A percentile compares a stretch with the other conserved stretches of the same genome.
These are phyloP conservation scores for Chaetomium sp. DNA, from an alignment of 2,329 filamentous ascomycete species.

Conservation along the genomic window DNA sequence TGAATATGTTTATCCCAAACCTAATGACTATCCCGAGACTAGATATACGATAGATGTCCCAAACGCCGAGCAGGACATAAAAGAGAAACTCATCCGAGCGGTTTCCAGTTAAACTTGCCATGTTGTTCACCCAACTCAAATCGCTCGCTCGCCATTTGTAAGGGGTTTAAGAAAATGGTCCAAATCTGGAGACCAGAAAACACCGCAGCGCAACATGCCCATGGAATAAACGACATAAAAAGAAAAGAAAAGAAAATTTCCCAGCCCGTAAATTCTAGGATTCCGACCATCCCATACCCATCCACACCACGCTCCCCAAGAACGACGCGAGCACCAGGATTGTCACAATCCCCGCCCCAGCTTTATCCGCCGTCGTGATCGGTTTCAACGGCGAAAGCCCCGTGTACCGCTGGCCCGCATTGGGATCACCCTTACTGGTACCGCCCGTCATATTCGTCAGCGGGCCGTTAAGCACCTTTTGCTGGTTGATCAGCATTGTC, in stretches of 20 bases:
- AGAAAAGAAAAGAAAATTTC: background rate
- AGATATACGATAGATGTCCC: background rate
- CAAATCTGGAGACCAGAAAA: too few species aligned
- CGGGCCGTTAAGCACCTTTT: constrained; percentile 20
- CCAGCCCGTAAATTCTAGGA: background rate
- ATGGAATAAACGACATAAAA: background rate
- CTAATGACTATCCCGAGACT: background rate
- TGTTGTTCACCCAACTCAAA: background rate
- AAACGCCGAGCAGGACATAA: background rate
- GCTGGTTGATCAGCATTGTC: constrained; percentile 34
- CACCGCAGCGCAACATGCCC: too few species aligned
- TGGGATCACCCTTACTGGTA: constrained; percentile 29
- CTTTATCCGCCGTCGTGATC: constrained; percentile 31
- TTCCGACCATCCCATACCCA: constrained; percentile 15
- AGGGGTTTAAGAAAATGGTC: too few species aligned
- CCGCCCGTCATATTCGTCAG: constrained; percentile 40
- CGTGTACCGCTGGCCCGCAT: constrained; percentile 23
- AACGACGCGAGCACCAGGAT: constrained; percentile 30
- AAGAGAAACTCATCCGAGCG: background rate
- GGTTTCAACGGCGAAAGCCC: constrained; percentile 5
- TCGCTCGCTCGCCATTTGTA: background rate
- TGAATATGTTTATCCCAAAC: too few species aligned
- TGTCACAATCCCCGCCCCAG: constrained; percentile 38
- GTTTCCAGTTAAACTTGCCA: background rate
- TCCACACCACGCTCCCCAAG: constrained; percentile 26